These are phyloP conservation scores for Torrubiella hemipterigena DNA, from an alignment of 2,329 filamentous ascomycete species.

Conservation along the genomic window DNA sequence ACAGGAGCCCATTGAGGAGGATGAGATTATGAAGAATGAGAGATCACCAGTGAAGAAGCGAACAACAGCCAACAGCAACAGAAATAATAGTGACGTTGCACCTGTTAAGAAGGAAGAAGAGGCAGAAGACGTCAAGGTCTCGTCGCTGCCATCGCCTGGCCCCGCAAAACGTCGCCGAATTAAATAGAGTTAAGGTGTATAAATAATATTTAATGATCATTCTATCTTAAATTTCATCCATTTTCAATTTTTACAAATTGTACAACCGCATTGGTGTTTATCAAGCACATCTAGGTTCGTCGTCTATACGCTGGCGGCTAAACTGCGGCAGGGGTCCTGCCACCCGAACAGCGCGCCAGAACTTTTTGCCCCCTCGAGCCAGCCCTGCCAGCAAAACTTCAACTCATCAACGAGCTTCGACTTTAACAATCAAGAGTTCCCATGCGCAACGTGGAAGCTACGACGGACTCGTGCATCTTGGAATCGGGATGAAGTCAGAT, in stretches of 20 bases:
- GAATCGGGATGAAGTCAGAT: constrained; percentile 29
- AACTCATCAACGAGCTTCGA: constrained; percentile 14
- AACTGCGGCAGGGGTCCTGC: constrained; percentile 4
- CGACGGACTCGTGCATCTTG: constrained; percentile 21
- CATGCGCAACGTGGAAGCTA: constrained; percentile 24
- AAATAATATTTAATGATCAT: not conserved
- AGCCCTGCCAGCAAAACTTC: constrained; percentile 12
- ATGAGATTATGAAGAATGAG: not conserved
- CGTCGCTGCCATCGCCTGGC: too few species aligned
- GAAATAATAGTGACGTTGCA: too few species aligned
- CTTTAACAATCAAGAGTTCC: too few species aligned
- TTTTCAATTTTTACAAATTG: not conserved
- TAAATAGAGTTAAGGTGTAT: not conserved
- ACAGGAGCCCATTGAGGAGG: too few species aligned
- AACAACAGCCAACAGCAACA: too few species aligned
- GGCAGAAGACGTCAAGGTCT: too few species aligned
- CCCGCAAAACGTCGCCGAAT: not conserved
- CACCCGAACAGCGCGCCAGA: constrained; percentile 1
- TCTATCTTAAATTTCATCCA: not conserved
- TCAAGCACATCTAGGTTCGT: not conserved
- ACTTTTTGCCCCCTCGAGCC: constrained; percentile 20
- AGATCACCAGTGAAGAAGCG: too few species aligned
- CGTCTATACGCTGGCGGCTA: constrained; percentile 1
- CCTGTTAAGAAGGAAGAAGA: too few species aligned
- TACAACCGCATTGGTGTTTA: not conserved